Evolutionary conservation across 495 filamentous ascomycete genomes (phyloP).

Genomic region (Hypoxylon cercidicola): DNA sequence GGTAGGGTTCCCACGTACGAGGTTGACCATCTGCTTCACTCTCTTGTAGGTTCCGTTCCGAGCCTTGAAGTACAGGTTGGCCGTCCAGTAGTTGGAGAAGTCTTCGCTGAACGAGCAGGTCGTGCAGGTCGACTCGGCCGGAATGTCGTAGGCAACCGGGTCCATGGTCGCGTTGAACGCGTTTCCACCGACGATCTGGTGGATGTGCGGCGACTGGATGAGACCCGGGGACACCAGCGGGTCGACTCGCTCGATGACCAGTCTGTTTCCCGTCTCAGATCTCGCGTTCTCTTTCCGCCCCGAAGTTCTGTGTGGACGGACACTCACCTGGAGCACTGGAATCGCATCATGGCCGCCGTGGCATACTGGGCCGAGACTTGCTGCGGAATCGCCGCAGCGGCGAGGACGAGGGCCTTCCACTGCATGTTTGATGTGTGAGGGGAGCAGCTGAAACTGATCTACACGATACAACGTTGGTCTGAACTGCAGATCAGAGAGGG

Average conservation of each 20-base stretch:
- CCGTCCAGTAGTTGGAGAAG: constrained; percentile 54
- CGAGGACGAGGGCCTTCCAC: constrained; percentile 38
- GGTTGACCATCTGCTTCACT: constrained; percentile 48
- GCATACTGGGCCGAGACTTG: constrained; percentile 39
- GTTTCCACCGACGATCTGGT: constrained; percentile 49
- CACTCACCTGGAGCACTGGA: constrained; percentile 35
- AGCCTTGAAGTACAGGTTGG: constrained; percentile 52
- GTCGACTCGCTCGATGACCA: constrained; percentile 53
- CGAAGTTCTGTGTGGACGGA: neutral
- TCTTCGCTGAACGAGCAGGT: constrained; percentile 52
- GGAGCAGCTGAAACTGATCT: constrained; percentile 32
- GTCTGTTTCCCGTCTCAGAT: constrained; percentile 23
- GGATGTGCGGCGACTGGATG: constrained; percentile 46
- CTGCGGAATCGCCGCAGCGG: constrained; percentile 37
- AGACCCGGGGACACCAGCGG: constrained; percentile 49
- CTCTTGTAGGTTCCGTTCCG: constrained; percentile 56
- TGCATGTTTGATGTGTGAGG: constrained; percentile 27
- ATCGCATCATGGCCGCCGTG: constrained; percentile 39
- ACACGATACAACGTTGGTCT: constrained; percentile 20
- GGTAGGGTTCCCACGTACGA: constrained; percentile 14
- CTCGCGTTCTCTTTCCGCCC: neutral
- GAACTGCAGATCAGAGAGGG: constrained; percentile 24
- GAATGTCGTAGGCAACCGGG: constrained; percentile 36
- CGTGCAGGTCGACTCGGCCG: constrained; percentile 46
- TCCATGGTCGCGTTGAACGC: constrained; percentile 50